Percentiles rank a stretch among this genome's conserved stretches.
phyloP scores from a whole-genome alignment of 176 grass and related monocot genomes.

The Phragmites australis region DNA sequence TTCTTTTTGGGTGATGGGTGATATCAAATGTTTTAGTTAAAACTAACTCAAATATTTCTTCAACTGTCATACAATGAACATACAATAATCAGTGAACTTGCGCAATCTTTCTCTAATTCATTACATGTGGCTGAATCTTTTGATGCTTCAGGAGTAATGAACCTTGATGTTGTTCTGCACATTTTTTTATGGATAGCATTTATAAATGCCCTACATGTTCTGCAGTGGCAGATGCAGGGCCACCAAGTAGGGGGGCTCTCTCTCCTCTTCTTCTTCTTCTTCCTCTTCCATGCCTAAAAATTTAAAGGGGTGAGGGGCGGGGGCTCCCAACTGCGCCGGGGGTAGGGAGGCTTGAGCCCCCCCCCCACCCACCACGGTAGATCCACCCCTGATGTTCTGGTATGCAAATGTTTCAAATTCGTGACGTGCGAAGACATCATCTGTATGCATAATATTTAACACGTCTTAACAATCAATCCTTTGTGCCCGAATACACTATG shows the following conservation, averaged over 20 bases:
- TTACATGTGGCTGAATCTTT: background rate
- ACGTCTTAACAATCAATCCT: background rate
- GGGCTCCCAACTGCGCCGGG: too few species aligned
- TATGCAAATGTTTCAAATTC: background rate
- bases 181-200: background rate
- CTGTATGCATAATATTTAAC: background rate
- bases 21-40: background rate
- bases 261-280: too few species aligned
- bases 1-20: background rate
- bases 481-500: background rate
- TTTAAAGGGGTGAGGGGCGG: too few species aligned
- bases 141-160: slow-evolving; percentile 3
- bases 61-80: background rate
- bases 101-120: background rate
- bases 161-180: background rate
- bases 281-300: too few species aligned
- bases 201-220: background rate
- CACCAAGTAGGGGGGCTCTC: too few species aligned
- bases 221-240: too few species aligned
- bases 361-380: too few species aligned
- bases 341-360: too few species aligned
- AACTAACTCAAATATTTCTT: background rate
- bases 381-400: too few species aligned
- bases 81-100: background rate
- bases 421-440: background rate